phyloP scores from a whole-genome alignment of 345 rosid species.

The Hypericum androsaemum region DNA sequence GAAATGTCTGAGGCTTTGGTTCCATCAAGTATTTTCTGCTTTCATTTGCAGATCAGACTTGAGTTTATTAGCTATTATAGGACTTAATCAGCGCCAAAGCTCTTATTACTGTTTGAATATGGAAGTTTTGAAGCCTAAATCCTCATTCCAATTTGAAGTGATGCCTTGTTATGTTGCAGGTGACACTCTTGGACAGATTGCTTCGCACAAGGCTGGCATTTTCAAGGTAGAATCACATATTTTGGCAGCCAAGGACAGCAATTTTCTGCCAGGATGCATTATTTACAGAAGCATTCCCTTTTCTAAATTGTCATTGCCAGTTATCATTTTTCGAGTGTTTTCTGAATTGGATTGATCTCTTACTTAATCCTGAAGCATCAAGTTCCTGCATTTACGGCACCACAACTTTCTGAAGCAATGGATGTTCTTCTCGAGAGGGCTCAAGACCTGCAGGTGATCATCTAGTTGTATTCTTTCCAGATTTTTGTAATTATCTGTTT shows the following conservation, averaged over 20 bases:
- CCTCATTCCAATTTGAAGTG: conserved; percentile 6
- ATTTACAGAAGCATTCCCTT: conserved; percentile 15
- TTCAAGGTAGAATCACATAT: conserved; percentile 56
- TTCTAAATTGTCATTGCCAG: conserved; percentile 24
- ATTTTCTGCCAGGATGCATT: conserved; percentile 10
- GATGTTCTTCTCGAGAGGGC: conserved; percentile 54
- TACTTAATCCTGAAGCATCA: conserved; percentile 62
- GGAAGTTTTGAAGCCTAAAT: no score
- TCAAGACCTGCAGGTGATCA: conserved; percentile 35
- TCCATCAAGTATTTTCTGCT: conserved; percentile 1
- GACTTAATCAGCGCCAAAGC: no score
- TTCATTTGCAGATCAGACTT: no score
- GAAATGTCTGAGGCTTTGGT: conserved; percentile 6
- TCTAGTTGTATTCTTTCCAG: background rate
- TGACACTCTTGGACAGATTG: conserved; percentile 59
- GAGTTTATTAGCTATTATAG: no score
- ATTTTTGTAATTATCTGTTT: background rate
- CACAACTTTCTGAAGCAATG: conserved; percentile 82
- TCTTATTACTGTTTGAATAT: no score
- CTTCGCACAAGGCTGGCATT: conserved; percentile 83
- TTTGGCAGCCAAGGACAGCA: conserved; percentile 12
- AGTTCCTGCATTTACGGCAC: conserved; percentile 74
- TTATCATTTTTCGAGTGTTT: conserved; percentile 26
- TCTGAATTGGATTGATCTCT: conserved; percentile 50
- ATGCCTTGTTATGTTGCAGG: conserved; percentile 36